These are phyloP conservation scores for Aspergillus sp. DNA, from an alignment of 2,329 filamentous ascomycete species.

Conservation along the genomic window DNA sequence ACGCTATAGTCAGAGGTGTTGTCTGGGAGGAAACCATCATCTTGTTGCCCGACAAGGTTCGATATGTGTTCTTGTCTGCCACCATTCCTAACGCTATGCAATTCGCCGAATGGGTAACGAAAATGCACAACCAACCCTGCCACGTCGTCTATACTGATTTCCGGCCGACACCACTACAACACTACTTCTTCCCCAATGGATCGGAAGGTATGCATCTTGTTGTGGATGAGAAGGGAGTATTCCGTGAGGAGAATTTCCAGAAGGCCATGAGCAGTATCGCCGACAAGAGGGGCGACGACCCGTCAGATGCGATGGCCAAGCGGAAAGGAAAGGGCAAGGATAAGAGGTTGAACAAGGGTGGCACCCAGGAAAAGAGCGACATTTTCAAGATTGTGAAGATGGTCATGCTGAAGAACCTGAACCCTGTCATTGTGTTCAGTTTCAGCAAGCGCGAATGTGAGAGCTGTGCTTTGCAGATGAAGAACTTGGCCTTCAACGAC, in stretches of 20 bases:
- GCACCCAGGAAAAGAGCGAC: constrained; percentile 70
- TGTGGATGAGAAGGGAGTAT: constrained; percentile 94
- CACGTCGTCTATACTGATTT: constrained; percentile 99
- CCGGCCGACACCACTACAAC: constrained; percentile 90
- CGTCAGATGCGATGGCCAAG: constrained; percentile 75
- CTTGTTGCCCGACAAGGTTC: constrained; percentile 93
- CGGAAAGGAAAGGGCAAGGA: constrained; percentile 86
- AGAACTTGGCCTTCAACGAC: constrained; percentile 87
- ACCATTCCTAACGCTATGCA: constrained; percentile 99
- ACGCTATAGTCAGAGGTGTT: constrained; percentile 69
- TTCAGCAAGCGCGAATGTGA: constrained; percentile 99
- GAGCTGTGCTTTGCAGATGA: constrained; percentile 83
- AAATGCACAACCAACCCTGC: constrained; percentile 95
- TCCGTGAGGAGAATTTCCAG: constrained; percentile 96
- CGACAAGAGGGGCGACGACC: constrained; percentile 81
- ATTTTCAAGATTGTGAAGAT: constrained; percentile 98
- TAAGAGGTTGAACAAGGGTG: constrained; percentile 88
- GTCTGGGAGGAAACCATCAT: constrained; percentile 99
- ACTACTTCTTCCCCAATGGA: constrained; percentile 95
- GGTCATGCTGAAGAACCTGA: constrained; percentile 97
- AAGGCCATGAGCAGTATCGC: constrained; percentile 90
- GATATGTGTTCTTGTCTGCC: constrained; percentile 96
- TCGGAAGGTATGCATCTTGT: constrained; percentile 91
- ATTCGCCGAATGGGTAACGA: constrained; percentile 98
- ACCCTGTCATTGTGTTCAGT: constrained; percentile 98